Conservation (phyloP, 495 filamentous ascomycete genomes). For the Tetracladium setigerum region DNA sequence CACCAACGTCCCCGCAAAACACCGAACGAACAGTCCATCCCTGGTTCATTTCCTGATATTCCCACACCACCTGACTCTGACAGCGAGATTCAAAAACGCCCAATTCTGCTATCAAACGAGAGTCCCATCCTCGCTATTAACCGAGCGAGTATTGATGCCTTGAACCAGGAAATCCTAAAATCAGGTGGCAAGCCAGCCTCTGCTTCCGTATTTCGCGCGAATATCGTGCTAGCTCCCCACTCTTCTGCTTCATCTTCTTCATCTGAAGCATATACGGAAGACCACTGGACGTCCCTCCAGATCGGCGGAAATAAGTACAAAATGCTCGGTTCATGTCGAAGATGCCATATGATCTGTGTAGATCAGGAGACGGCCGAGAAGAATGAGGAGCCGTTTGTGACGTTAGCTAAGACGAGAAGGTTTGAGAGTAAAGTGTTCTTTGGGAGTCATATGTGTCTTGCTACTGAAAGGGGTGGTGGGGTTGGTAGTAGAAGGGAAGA, state of each 20-base stretch:
- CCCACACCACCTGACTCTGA: slow-evolving; percentile 42
- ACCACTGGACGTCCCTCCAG: slow-evolving; percentile 43
- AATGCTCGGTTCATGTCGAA: slow-evolving; percentile 71
- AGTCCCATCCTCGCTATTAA: slow-evolving; percentile 84
- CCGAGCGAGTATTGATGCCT: slow-evolving; percentile 63
- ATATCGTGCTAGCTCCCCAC: slow-evolving; percentile 60
- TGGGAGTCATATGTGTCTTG: slow-evolving; percentile 66
- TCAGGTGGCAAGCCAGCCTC: slow-evolving; percentile 52
- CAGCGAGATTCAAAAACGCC: slow-evolving; percentile 28
- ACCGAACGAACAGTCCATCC: slow-evolving; percentile 27
- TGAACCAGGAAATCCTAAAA: slow-evolving; percentile 63
- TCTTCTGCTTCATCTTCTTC: slow-evolving; percentile 2
- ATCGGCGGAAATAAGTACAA: slow-evolving; percentile 52
- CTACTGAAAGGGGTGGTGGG: slow-evolving; percentile 21
- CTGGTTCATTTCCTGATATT: slow-evolving; percentile 46
- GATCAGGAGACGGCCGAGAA: slow-evolving; percentile 74
- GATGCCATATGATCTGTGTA: slow-evolving; percentile 95
- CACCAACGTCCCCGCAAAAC: slow-evolving; percentile 32
- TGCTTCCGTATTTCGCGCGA: slow-evolving; percentile 71
- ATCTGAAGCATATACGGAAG: slow-evolving; percentile 37
- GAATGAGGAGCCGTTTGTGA: slow-evolving; percentile 80
- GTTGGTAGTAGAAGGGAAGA: too few species aligned
- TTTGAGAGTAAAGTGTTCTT: slow-evolving; percentile 79
- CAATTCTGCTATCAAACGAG: slow-evolving; percentile 83
- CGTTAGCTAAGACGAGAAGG: slow-evolving; percentile 76